Evolutionary conservation across 139 green algal species (phyloP).

Genomic region (Chlorella sp.): DNA sequence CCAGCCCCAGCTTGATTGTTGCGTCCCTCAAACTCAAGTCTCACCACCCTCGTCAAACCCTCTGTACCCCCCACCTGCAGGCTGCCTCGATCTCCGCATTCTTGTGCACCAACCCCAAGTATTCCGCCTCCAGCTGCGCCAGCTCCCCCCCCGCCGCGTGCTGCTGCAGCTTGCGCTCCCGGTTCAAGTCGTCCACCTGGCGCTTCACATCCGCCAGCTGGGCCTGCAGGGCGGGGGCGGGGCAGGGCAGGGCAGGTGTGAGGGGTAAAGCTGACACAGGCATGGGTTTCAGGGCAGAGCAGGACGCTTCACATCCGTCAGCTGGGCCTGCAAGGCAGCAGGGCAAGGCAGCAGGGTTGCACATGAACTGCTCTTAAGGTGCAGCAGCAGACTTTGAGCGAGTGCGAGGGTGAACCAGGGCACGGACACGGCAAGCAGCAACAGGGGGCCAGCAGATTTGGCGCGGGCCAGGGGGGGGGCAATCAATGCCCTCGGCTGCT

Average conservation of each 20-base stretch:
- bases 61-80: slow-evolving; percentile 17
- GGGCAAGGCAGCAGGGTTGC: neutral
- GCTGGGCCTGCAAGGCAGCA: slow-evolving; percentile 31
- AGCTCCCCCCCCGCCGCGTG: slow-evolving; percentile 48
- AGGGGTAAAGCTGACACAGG: too few species aligned
- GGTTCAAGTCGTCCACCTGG: slow-evolving; percentile 71
- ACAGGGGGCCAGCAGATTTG: too few species aligned
- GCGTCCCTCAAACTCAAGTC: too few species aligned
- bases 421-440: too few species aligned
- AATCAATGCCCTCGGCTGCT: too few species aligned
- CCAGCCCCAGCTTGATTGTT: too few species aligned
- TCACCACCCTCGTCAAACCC: too few species aligned
- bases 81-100: slow-evolving; percentile 72
- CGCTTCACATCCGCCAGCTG: slow-evolving; percentile 50
- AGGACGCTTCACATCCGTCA: slow-evolving; percentile 47
- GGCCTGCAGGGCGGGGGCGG: slow-evolving; percentile 9
- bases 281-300: too few species aligned
- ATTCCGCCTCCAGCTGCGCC: slow-evolving; percentile 52
- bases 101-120: slow-evolving; percentile 61
- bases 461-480: too few species aligned
- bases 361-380: neutral
- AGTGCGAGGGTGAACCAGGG: neutral
- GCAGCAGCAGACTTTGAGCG: neutral
- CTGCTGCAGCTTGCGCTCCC: slow-evolving; percentile 85
- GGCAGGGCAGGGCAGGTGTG: neutral